Percentiles rank a stretch among this genome's conserved stretches.
phyloP scores from a whole-genome alignment of 768 basidiomycete genomes.

The Cystofilobasidium macerans region DNA sequence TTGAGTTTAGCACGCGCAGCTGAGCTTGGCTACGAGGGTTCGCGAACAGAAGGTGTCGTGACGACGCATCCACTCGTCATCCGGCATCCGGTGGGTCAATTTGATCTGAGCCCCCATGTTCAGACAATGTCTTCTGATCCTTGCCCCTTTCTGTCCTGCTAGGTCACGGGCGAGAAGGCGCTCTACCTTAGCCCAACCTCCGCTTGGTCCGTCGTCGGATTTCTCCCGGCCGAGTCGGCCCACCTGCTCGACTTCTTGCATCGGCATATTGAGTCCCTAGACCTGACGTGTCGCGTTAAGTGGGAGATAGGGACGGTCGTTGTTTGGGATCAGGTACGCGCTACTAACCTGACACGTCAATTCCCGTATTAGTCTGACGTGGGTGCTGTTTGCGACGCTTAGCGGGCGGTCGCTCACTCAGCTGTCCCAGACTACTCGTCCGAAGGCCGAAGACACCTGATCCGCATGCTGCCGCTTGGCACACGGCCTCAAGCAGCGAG shows the following conservation, averaged over 20 bases:
- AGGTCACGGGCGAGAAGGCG: conserved; percentile 2
- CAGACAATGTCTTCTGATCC: too few species aligned
- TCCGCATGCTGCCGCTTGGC: not conserved
- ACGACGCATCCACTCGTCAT: not conserved
- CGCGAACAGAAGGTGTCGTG: not conserved
- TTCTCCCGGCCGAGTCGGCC: not conserved
- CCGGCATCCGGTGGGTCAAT: not conserved
- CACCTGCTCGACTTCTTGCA: conserved; percentile 5
- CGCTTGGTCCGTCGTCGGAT: not conserved
- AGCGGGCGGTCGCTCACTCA: not conserved
- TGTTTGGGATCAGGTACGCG: not conserved
- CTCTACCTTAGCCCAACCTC: not conserved
- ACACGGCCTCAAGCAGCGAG: not conserved
- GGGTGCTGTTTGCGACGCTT: not conserved
- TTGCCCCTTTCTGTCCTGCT: not conserved
- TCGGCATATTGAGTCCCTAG: not conserved
- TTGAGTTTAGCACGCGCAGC: not conserved
- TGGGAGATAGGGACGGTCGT: not conserved
- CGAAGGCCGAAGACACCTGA: not conserved
- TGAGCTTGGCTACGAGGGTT: not conserved
- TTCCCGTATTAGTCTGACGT: not conserved
- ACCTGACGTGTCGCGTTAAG: not conserved
- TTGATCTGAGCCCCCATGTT: too few species aligned
- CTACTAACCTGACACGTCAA: too few species aligned
- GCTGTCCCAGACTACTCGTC: not conserved